Evolutionary conservation across 352 stramenopile species (phyloP).

Genomic region (Pythium utonaiense): DNA sequence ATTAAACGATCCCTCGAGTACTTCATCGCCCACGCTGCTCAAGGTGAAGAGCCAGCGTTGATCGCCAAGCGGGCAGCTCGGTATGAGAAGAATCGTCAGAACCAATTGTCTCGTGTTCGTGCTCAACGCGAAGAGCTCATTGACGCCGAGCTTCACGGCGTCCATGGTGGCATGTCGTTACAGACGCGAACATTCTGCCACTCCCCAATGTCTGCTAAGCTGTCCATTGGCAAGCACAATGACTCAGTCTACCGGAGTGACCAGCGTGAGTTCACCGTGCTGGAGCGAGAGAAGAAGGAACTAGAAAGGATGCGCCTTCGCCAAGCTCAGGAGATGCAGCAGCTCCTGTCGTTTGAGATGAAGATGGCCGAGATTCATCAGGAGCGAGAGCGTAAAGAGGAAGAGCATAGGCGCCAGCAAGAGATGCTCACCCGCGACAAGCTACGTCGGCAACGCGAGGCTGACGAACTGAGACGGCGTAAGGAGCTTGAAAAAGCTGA

Average conservation of each 20-base stretch:
- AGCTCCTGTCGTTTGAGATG: constrained; percentile 65
- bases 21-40: constrained; percentile 37
- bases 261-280: constrained; percentile 42
- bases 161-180: constrained; percentile 51
- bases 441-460: constrained; percentile 38
- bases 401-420: constrained; percentile 42
- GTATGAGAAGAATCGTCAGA: constrained; percentile 55
- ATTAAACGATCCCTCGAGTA: constrained; percentile 49
- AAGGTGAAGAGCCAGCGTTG: constrained; percentile 32
- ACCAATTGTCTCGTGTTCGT: constrained; percentile 48
- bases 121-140: constrained; percentile 55
- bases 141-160: constrained; percentile 39
- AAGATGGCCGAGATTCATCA: constrained; percentile 51
- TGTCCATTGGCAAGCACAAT: constrained; percentile 24
- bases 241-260: constrained; percentile 19
- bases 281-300: constrained; percentile 63
- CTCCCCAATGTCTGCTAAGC: constrained; percentile 37
- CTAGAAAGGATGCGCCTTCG: constrained; percentile 70
- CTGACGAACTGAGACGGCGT: constrained; percentile 43
- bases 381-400: constrained; percentile 50
- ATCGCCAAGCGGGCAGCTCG: constrained; percentile 49
- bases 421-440: constrained; percentile 40
- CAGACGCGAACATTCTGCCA: constrained; percentile 51
- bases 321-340: constrained; percentile 66
- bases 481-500: constrained; percentile 57